A percentile compares a stretch with the other conserved stretches of the same genome.
Evolutionary conservation across 306 rosid genomes (phyloP).

Genomic region (Clitoria ternatea): DNA sequence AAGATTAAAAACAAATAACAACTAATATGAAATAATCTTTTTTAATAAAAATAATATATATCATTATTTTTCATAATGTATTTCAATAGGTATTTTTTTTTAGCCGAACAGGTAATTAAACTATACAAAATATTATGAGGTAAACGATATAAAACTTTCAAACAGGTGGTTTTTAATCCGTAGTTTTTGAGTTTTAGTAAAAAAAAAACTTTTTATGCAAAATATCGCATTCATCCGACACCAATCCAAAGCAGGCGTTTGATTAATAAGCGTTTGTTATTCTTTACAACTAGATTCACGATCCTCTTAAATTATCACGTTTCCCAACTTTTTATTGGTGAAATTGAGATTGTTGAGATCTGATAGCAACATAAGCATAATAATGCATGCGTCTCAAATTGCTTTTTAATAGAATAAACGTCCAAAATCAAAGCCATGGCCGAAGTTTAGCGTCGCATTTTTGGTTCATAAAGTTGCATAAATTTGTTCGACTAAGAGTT

Average conservation of each 20-base stretch:
- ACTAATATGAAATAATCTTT: too few species aligned
- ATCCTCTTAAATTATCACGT: constrained; percentile 9
- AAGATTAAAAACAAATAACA: too few species aligned
- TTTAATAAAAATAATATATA: too few species aligned
- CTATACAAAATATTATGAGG: too few species aligned
- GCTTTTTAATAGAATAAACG: constrained; percentile 13
- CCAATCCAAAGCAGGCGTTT: background rate
- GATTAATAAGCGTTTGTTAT: constrained; percentile 9
- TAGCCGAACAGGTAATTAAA: too few species aligned
- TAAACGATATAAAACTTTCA: too few species aligned
- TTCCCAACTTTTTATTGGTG: constrained; percentile 6
- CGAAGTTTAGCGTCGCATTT: too few species aligned
- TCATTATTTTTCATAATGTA: too few species aligned
- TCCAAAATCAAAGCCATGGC: background rate
- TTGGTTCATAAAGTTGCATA: too few species aligned
- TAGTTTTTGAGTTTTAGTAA: constrained; percentile 4
- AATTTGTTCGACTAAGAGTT: too few species aligned
- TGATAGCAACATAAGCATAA: constrained; percentile 3
- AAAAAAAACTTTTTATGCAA: background rate
- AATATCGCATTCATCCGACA: constrained; percentile 19
- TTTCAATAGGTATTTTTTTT: too few species aligned
- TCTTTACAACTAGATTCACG: constrained; percentile 28
- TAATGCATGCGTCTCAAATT: constrained; percentile 20
- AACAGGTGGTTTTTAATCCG: background rate
- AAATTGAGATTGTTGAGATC: constrained; percentile 22